phyloP scores from a whole-genome alignment of 768 basidiomycete species.

The Boletus huronensis region DNA sequence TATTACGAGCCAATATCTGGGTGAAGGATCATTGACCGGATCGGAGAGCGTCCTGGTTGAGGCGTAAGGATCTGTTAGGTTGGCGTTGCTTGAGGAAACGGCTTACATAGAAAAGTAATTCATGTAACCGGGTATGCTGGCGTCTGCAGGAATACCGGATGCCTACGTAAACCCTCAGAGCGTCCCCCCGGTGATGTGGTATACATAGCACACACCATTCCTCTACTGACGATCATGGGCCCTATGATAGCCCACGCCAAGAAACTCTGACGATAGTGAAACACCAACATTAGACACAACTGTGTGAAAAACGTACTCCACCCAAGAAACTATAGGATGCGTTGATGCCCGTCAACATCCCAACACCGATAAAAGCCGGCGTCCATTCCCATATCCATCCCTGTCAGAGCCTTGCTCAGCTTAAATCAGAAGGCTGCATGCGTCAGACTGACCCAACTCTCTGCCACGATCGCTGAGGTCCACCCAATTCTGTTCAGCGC shows the following conservation, averaged over 20 bases:
- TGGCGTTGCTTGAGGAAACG: no score
- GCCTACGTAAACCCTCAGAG: no score
- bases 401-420: neutral
- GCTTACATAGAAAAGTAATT: no score
- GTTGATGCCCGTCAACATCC: conserved; percentile 56
- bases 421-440: neutral
- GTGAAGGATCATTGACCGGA: no score
- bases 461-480: neutral
- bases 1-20: no score
- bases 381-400: conserved; percentile 33
- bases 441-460: neutral
- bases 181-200: no score
- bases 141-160: no score
- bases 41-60: no score
- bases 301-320: conserved; percentile 31
- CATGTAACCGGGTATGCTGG: no score
- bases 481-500: neutral
- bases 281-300: neutral
- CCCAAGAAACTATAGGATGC: conserved; percentile 53
- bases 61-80: no score
- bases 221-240: conserved; percentile 42
- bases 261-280: conserved; percentile 36
- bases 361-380: conserved; percentile 58
- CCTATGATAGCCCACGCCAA: conserved; percentile 55
- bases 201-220: no score